Conservation (phyloP, 768 basidiomycete species). For the Suillus ampliporus region DNA sequence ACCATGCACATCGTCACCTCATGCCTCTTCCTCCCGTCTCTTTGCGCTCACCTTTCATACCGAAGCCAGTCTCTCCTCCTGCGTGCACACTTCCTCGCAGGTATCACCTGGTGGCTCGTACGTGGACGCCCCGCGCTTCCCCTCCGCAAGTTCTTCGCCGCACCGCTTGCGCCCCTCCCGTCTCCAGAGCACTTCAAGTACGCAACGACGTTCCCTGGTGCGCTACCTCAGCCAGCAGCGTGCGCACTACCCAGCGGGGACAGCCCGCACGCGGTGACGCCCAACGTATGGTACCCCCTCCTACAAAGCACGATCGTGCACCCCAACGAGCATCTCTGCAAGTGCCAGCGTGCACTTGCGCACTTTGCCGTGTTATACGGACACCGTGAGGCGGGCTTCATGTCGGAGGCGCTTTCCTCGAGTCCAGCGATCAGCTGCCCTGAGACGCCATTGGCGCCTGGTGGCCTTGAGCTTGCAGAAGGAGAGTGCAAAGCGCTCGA, state of each 20-base stretch:
- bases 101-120: slow-evolving; percentile 59
- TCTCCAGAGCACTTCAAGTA: slow-evolving; percentile 27
- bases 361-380: slow-evolving; percentile 55
- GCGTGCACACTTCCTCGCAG: slow-evolving; percentile 59
- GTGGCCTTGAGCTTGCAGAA: slow-evolving; percentile 15
- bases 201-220: slow-evolving; percentile 29
- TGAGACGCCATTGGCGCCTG: not conserved
- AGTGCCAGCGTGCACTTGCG: slow-evolving; percentile 55
- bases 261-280: slow-evolving; percentile 42
- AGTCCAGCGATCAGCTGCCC: not conserved
- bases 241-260: slow-evolving; percentile 37
- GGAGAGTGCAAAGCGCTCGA: slow-evolving; percentile 30
- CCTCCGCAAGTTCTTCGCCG: slow-evolving; percentile 53
- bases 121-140: slow-evolving; percentile 59
- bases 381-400: slow-evolving; percentile 41
- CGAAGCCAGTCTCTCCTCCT: slow-evolving; percentile 60
- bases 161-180: slow-evolving; percentile 28
- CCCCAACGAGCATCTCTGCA: slow-evolving; percentile 61
- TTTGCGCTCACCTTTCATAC: slow-evolving; percentile 58
- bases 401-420: slow-evolving; percentile 23
- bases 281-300: slow-evolving; percentile 67
- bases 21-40: slow-evolving; percentile 60
- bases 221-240: slow-evolving; percentile 22
- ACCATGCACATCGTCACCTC: slow-evolving; percentile 79
- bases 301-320: slow-evolving; percentile 58